Evolutionary conservation across 2,329 filamentous ascomycete species (phyloP).

Genomic region (Xylariaceae sp.): DNA sequence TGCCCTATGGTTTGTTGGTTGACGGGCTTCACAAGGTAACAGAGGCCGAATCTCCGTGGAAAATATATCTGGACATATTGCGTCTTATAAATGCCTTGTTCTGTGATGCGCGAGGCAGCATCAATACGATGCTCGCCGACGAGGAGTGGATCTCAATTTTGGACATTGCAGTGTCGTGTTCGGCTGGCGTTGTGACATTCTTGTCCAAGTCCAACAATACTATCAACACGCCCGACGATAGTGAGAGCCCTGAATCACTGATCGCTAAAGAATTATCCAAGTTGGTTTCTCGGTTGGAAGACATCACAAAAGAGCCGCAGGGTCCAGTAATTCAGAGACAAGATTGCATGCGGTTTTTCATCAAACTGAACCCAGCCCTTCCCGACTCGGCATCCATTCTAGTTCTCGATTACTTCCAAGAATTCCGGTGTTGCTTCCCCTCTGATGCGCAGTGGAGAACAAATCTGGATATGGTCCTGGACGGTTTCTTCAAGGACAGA

Average conservation of each 20-base stretch:
- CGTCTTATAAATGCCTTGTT: conserved; percentile 55
- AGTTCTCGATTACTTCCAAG: conserved; percentile 63
- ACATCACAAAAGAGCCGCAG: conserved; percentile 41
- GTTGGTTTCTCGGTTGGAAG: conserved; percentile 49
- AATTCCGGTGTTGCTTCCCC: conserved; percentile 68
- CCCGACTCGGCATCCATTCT: conserved; percentile 61
- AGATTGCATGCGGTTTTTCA: conserved; percentile 64
- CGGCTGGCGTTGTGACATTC: conserved; percentile 30
- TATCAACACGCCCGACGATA: conserved; percentile 18
- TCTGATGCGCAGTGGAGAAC: conserved; percentile 65
- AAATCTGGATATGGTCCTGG: conserved; percentile 57
- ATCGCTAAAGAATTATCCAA: conserved; percentile 41
- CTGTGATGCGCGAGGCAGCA: conserved; percentile 45
- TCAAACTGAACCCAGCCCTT: conserved; percentile 56
- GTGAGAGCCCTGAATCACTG: conserved; percentile 34
- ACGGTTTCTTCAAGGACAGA: conserved; percentile 60
- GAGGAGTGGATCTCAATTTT: conserved; percentile 64
- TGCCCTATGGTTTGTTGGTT: conserved; percentile 56
- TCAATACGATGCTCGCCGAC: conserved; percentile 56
- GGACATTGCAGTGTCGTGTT: conserved; percentile 55
- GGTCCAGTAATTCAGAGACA: conserved; percentile 57
- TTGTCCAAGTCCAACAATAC: conserved; percentile 20
- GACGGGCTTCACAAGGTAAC: conserved; percentile 53
- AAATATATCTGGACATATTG: conserved; percentile 45
- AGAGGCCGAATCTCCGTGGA: conserved; percentile 40